phyloP scores from a whole-genome alignment of 1,284 basidiomycete genomes.

The Fomitopsis betulina region DNA sequence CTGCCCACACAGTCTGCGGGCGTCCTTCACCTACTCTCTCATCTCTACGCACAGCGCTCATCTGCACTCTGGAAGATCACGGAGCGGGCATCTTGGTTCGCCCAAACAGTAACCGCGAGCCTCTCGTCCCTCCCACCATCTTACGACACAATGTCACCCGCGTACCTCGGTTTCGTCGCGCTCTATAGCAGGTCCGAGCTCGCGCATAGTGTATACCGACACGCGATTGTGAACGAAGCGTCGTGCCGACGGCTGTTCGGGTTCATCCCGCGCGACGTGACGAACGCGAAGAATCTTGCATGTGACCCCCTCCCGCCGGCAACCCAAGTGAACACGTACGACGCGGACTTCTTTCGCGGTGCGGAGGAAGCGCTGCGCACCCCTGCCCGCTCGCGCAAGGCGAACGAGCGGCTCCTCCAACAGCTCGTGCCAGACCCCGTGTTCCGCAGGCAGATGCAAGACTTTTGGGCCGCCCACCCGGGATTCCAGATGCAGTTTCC shows the following conservation, averaged over 20 bases:
- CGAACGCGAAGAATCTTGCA: conserved; percentile 52
- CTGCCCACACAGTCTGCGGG: conserved; percentile 33
- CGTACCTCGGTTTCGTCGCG: conserved; percentile 35
- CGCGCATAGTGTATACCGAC: conserved; percentile 62
- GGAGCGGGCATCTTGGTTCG: conserved; percentile 64
- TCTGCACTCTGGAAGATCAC: conserved; percentile 78
- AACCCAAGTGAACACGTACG: conserved; percentile 55
- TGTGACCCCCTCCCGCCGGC: conserved; percentile 82
- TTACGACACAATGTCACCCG: conserved; percentile 30
- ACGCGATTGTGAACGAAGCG: conserved; percentile 68
- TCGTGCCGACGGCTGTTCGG: conserved; percentile 56
- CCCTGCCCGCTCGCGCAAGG: conserved; percentile 29
- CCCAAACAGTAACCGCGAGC: conserved; percentile 39
- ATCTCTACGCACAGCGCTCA: conserved; percentile 81
- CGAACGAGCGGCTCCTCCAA: conserved; percentile 46
- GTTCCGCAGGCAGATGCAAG: conserved; percentile 54
- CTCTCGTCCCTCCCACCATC: conserved; percentile 28
- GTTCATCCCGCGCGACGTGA: conserved; percentile 61
- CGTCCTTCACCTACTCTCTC: conserved; percentile 68
- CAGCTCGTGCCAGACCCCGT: conserved; percentile 52
- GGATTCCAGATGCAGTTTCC: conserved; percentile 52
- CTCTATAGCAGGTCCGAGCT: conserved; percentile 40
- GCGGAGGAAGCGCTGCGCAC: conserved; percentile 47
- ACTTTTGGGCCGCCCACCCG: conserved; percentile 48
- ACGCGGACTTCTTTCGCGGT: conserved; percentile 67